A percentile compares a stretch with the other conserved stretches of the same genome.
Evolutionary conservation across 768 basidiomycete genomes (phyloP).

Genomic region (Gloeostereum incarnatum): DNA sequence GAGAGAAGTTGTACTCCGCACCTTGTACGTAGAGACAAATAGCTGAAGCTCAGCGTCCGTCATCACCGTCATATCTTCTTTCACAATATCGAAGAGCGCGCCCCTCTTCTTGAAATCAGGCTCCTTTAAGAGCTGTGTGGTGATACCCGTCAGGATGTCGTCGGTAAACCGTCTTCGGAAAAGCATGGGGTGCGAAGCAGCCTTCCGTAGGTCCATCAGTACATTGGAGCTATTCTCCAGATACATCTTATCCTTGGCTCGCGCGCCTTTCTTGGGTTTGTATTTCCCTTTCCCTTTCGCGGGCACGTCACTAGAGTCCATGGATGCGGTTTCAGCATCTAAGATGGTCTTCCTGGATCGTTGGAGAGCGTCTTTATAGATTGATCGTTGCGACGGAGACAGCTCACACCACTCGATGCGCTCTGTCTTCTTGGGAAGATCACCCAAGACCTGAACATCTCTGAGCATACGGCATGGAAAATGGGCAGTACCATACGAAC

Average conservation of each 20-base stretch:
- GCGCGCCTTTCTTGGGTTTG: slow-evolving; percentile 30
- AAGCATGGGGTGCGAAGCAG: slow-evolving; percentile 92
- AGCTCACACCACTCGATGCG: slow-evolving; percentile 94
- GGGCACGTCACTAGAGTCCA: slow-evolving; percentile 12
- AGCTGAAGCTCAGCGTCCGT: slow-evolving; percentile 91
- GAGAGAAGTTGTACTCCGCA: too few relatives aligned
- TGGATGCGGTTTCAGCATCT: slow-evolving; percentile 25
- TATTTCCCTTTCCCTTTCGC: slow-evolving; percentile 14
- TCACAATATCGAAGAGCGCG: slow-evolving; percentile 74
- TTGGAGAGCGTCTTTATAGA: slow-evolving; percentile 81
- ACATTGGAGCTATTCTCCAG: slow-evolving; percentile 86
- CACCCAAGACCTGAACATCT: slow-evolving; percentile 66
- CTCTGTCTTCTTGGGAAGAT: slow-evolving; percentile 88
- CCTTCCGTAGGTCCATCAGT: slow-evolving; percentile 95
- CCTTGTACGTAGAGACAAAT: slow-evolving; percentile 83
- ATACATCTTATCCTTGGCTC: slow-evolving; percentile 57
- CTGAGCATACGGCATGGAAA: background rate
- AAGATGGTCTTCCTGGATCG: slow-evolving; percentile 77
- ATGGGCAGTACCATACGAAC: slow-evolving; percentile 23
- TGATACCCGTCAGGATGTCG: slow-evolving; percentile 59
- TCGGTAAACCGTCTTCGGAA: slow-evolving; percentile 85
- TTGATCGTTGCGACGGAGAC: slow-evolving; percentile 70
- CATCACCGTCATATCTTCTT: slow-evolving; percentile 98
- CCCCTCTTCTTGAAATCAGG: slow-evolving; percentile 83
- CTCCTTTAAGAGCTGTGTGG: slow-evolving; percentile 82